Base-by-base conservation (phyloP, 164 flowering plant species). In the Paratinospora sagittata region DNA sequence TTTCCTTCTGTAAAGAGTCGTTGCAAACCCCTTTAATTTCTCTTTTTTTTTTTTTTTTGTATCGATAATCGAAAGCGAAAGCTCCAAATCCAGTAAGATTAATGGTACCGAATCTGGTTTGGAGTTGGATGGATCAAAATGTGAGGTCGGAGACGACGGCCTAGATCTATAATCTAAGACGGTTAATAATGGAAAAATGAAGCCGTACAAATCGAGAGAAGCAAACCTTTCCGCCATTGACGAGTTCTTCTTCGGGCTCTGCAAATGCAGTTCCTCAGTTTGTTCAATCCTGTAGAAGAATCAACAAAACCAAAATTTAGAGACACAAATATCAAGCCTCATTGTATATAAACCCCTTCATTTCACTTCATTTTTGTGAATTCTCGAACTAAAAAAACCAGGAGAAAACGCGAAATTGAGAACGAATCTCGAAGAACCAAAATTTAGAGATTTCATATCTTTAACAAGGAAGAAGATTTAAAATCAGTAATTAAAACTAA, bases 211-310 rank as follows among this genome's bases (percentile, higher is more conserved):
- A 41, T 67, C 43, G 14, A 27, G 57, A 55, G 6, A 16, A 60
- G 26, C 77, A 71, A 24, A 86, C 92, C 83, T 83, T 6, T 73
- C 84, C 74, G 81, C 86, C 86, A 84, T 86, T 81, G 89, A 57
- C 75, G 87, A 79, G 83, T 85, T 86, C 76, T n/a, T n/a, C n/a
- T 58, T 73, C 16, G 81, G 85, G 83, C 81, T 82, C 87, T 78
- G 82, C 70, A 81, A 65, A 86, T 78, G 82, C 70, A 81, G 63
- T 75, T 78, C 30, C 80, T 75, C 84, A 67, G 80, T 67, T 67
- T 69, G 78, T 45, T 6, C 78, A 68, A 63, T 72, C 39, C 85
- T 61, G 45, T 8, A 26, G 16, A 27, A 63, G 27, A 63, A 27
- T 11, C 11, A n/a, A 21, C 10, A 60, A 60, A 60, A 21, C 5